Base-by-base conservation (phyloP, 2,329 filamentous ascomycete genomes). In the Fusarium coicis region DNA sequence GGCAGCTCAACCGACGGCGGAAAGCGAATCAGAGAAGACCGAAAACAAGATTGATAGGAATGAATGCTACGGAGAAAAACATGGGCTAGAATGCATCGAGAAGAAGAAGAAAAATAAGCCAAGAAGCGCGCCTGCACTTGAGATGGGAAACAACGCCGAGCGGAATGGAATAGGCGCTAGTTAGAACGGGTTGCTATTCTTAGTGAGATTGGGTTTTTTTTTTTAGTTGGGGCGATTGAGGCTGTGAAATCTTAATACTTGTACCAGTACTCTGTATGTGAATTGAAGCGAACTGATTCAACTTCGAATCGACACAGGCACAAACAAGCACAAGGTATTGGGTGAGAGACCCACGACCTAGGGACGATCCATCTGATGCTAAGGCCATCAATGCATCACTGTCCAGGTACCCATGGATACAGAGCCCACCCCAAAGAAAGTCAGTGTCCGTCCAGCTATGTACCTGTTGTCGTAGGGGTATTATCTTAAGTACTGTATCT, bases 291-390 rank as follows among this genome's bases (percentile, higher is more conserved):
- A 26, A 66, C 36, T 49, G 36, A 66, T 49, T 57, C 47, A 55
- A 67, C 28, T 36, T 42, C 28, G 23, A 40, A 66, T 40, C 63
- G 30, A 56, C 53, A 34, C 39, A 53, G 63, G 49, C 36, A 66
- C 49, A 66, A 46, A 16, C 46, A 65, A 44, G 18, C 47, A 66
- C 23, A 50, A 66, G n/a, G 53, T 23, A 56, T 56, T 23, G 30
- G 23, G 9, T 46, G 39, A 64, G 53, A 57, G 70, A 73, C 72
- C 72, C 60, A 71, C 66, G 72, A 73, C 57, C 68, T 76, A 52
- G 70, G 67, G 75, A 66, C 66, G 74, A 77, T 77, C 75, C 75
- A 77, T 77, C 72, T 70, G 60, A 61, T 71, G 61, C 68, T 62
- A 73, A 70, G 49, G 21, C 26, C 28, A 40, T 59, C 19, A 58